A percentile compares a stretch with the other conserved stretches of the same genome.
Evolutionary conservation across 345 rosid species (phyloP).

Genomic region (Gossypium longicalyx): DNA sequence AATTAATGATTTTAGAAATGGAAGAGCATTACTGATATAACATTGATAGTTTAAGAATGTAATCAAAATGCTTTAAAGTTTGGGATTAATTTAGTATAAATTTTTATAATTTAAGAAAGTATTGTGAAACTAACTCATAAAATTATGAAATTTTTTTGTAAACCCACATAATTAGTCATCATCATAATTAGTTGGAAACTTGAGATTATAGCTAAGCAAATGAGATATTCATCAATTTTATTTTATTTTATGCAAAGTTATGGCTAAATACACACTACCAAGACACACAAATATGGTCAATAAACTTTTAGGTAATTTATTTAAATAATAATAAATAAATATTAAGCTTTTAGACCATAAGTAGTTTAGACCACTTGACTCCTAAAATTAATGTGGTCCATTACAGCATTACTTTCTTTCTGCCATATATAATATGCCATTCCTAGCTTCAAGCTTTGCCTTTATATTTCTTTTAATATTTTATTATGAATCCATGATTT

Average conservation of each 20-base stretch:
- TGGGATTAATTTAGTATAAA: no score
- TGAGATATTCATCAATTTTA: not conserved
- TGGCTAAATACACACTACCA: constrained; percentile 2
- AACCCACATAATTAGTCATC: no score
- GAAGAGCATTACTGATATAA: no score
- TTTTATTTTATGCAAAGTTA: constrained; percentile 1
- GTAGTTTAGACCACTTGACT: constrained; percentile 5
- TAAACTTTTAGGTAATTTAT: not conserved
- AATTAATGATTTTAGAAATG: no score
- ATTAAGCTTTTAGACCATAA: not conserved
- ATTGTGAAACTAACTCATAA: no score
- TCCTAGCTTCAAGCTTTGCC: not conserved
- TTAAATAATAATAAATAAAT: no score
- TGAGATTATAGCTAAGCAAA: not conserved
- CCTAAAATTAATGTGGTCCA: not conserved
- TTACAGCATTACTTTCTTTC: not conserved
- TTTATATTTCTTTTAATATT: not conserved
- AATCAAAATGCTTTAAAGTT: no score
- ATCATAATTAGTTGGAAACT: no score
- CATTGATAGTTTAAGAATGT: no score
- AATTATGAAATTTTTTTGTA: no score
- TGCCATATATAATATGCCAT: not conserved
- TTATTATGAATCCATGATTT: not conserved
- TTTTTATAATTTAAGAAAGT: no score
- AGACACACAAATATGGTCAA: constrained; percentile 11